Evolutionary conservation across 495 filamentous ascomycete species (phyloP), one percentile per base, ranked within the genome.

Genomic region (Terfezia boudieri): DNA sequence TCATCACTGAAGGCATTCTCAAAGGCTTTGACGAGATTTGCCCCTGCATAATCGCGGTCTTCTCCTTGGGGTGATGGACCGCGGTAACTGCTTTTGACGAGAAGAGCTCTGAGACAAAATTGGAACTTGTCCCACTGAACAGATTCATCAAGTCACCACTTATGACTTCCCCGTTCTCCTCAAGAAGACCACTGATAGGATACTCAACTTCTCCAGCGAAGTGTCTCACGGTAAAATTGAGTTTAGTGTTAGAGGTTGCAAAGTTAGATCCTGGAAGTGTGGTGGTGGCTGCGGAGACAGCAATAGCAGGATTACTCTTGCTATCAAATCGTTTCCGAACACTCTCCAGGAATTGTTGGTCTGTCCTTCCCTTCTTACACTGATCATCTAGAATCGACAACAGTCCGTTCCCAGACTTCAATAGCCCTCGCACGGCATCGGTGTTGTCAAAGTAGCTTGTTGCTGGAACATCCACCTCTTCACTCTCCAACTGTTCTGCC

Each of bases 121-220:
- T 75, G 66, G 82, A 94, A 61, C 80, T 84, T 55, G 84, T 88
- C 12, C 80, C 77, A 60, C 80, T 82, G 71, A 98, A 84, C 56
- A 98, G 71, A 67, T 94, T 95, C 82, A 98, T 86, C 57, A 98
- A 69, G 65, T 98, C 90, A 23, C 86, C 88, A 16, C 88, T 92
- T 58, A 98, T 87, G 50, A 94, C 78, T 65, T 98, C 90, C 52
- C 86, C 86, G 57, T 96, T 96, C 67, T 92, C 86, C 67, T 98
- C 90, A 9, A 94, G 70, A 36, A 98, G 70, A 14, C 84, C 86
- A 57, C 77, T 76, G 57, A 85, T 75, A 35, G 85, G 78, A 61
- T 98, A 98, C 54, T 98, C 90, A n/a, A 96, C 83, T 66, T 95
- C 89, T 26, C 88, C 90, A 49, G 88, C 88, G 64, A 87, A 98